These are phyloP conservation scores for Mycena vitilis DNA, from an alignment of 768 basidiomycete species.

Conservation along the genomic window DNA sequence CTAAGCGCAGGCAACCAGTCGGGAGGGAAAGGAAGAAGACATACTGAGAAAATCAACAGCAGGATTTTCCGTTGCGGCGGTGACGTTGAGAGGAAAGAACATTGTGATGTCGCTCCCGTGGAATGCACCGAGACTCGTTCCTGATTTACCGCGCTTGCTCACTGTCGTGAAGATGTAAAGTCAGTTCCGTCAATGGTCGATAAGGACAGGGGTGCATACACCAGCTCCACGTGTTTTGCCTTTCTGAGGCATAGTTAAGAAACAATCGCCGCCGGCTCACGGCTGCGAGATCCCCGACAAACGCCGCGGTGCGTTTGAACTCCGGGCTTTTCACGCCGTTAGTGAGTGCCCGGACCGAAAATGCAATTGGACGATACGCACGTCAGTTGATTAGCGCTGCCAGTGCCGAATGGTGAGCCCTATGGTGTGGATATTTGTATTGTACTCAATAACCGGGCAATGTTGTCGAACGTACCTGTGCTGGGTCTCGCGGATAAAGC, in stretches of 20 bases:
- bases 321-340: neutral
- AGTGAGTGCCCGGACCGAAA: neutral
- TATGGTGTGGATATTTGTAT: neutral
- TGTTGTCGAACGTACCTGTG: neutral
- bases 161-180: conserved; percentile 6
- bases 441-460: neutral
- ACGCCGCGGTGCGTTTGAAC: neutral
- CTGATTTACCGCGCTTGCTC: conserved; percentile 21
- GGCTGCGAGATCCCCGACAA: neutral
- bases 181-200: neutral
- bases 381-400: neutral
- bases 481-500: neutral
- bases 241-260: neutral
- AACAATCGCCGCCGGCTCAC: neutral
- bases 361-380: neutral
- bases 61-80: neutral
- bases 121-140: conserved; percentile 32
- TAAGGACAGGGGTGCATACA: no score
- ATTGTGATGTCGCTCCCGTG: conserved; percentile 32
- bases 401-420: neutral
- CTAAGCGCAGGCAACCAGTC: no score
- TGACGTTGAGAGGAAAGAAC: conserved; percentile 1
- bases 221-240: neutral
- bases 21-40: neutral
- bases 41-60: conserved; percentile 10